phyloP scores from a whole-genome alignment of 495 filamentous ascomycete genomes.

The Penicillium ochrochloron region DNA sequence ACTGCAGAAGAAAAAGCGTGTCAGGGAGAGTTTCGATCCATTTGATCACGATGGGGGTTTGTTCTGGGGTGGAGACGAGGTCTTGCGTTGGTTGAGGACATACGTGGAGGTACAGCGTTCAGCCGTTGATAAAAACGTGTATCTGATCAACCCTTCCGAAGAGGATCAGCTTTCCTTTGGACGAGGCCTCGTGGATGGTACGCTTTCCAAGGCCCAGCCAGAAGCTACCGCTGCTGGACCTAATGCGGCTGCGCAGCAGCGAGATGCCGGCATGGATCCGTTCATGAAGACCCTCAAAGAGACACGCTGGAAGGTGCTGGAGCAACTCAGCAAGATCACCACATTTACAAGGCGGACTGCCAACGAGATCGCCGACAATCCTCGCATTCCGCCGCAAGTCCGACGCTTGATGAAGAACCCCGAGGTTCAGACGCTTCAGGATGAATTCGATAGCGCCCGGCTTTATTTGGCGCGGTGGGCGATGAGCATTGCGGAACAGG shows the following conservation, averaged over 20 bases:
- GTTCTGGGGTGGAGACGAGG: constrained; percentile 98
- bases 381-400: constrained; percentile 84
- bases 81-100: constrained; percentile 83
- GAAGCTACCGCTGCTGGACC: constrained; percentile 36
- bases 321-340: constrained; percentile 94
- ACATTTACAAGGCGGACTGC: constrained; percentile 92
- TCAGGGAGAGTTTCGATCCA: constrained; percentile 84
- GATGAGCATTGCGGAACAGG: constrained; percentile 97
- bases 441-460: constrained; percentile 95
- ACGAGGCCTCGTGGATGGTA: constrained; percentile 43
- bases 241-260: constrained; percentile 37
- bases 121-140: constrained; percentile 82
- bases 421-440: constrained; percentile 91
- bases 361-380: constrained; percentile 88
- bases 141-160: constrained; percentile 82
- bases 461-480: constrained; percentile 96
- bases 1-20: constrained; percentile 83
- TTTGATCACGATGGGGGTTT: constrained; percentile 82
- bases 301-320: constrained; percentile 92
- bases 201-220: constrained; percentile 37
- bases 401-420: constrained; percentile 85
- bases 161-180: constrained; percentile 87
- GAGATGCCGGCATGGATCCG: constrained; percentile 89
- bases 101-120: constrained; percentile 85
- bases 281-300: constrained; percentile 94